Base-by-base conservation (phyloP, 192 early-diverging fungal species). In the Thamnidium elegans region DNA sequence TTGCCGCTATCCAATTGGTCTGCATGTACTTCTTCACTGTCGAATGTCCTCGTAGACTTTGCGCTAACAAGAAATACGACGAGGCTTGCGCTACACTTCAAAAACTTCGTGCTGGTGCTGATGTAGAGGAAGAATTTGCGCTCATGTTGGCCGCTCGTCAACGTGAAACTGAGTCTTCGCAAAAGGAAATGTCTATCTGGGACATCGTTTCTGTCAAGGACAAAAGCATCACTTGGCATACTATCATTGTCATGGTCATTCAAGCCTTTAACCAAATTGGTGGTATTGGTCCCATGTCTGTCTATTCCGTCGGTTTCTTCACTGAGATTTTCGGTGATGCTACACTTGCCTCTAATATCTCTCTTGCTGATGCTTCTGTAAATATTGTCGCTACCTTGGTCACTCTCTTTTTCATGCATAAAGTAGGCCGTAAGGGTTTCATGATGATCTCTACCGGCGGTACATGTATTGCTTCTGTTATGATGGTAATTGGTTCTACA, bases 271-370 rank as follows among this genome's bases (percentile, higher is more conserved):
- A 95, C 74, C 93, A 95, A 74, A 80, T 92, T 20, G 84, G 83
- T 58, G 93, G 92, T 59, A 92, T 95, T 78, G 91, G 90, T 72
- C 89, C 87, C 6, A 86, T 93, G 54, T 89, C 89, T 62, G 89
- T 89, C 72, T 95, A 92, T 70, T 89, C 87, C 30, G 87, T 89
- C 11, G 83, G 83, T 17, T 92, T 93, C 66, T 87, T 95, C 73
- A 83, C 80, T 46, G 52, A 86, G 64, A 73, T 75, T 42, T 87
- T 87, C 70, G 67, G 65, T 0, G 76, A 81, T 19, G 77, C 79
- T 11, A 10, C 3, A 7, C 36, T 73, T 44, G 79, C 87, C 9
- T 83, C 81, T 42, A 76, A 82, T 45, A 74, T 93, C 11, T 81
- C 88, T 20, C 72, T 92, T 13, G 82, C 86, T 52, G 70, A 81